Conservation (phyloP, 495 filamentous ascomycete genomes). For the Penicillium bovifimosum region DNA sequence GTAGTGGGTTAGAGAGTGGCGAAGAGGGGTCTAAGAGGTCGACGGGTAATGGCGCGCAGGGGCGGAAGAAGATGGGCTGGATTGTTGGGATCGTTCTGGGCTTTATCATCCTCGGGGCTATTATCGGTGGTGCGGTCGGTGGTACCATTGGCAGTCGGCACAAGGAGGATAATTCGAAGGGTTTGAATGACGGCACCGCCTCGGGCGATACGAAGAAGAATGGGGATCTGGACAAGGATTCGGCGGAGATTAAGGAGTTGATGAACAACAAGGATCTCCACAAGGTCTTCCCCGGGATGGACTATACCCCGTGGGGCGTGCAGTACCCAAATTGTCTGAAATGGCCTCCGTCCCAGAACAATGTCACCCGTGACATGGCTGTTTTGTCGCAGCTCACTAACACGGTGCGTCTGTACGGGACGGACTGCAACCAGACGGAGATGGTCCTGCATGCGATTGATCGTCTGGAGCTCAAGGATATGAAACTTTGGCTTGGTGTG, state of each 20-base stretch:
- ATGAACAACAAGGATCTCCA: constrained; percentile 76
- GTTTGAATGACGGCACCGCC: constrained; percentile 22
- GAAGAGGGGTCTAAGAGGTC: constrained; percentile 21
- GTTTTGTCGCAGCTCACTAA: constrained; percentile 90
- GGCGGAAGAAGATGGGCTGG: constrained; percentile 64
- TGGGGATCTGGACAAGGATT: constrained; percentile 68
- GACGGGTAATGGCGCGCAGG: constrained; percentile 45
- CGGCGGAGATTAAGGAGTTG: constrained; percentile 71
- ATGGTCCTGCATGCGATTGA: constrained; percentile 85
- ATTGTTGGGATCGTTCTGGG: constrained; percentile 58
- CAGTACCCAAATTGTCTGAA: constrained; percentile 83
- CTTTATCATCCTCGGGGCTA: constrained; percentile 60
- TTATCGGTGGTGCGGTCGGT: constrained; percentile 75
- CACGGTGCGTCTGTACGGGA: constrained; percentile 85
- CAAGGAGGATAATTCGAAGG: constrained; percentile 8
- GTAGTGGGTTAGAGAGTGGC: constrained; percentile 22
- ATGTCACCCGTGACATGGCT: constrained; percentile 87
- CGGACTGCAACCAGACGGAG: constrained; percentile 96
- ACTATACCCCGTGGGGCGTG: constrained; percentile 88
- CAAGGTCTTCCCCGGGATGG: constrained; percentile 94
- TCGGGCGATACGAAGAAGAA: constrained; percentile 46
- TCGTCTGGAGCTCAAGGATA: constrained; percentile 62
- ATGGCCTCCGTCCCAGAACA: constrained; percentile 82
- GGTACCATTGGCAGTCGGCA: constrained; percentile 55
- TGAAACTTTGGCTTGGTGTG: constrained; percentile 94